Conservation (phyloP, 495 filamentous ascomycete species). For the Echria macrotheca region DNA sequence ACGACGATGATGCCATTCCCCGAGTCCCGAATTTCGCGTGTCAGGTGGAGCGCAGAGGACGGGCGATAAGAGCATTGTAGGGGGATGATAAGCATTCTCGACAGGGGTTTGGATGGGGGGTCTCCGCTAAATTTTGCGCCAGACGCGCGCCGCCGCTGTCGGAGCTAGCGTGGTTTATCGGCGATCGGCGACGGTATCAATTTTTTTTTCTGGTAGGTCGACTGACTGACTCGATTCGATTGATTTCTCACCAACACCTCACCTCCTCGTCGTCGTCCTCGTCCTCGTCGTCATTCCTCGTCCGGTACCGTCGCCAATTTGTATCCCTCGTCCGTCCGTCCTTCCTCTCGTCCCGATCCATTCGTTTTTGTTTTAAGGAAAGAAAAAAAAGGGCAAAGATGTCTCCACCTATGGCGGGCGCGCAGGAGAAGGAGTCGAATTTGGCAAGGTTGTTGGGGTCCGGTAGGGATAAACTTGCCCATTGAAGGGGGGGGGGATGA, state of each 20-base stretch:
- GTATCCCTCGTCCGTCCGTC: no score
- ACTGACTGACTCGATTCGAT: no score
- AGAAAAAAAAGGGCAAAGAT: conserved; percentile 28
- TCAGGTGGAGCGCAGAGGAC: no score
- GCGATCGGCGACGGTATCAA: background rate
- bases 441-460: conserved; percentile 83
- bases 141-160: background rate
- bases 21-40: no score
- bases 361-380: no score
- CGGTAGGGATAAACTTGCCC: conserved; percentile 49
- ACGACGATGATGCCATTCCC: background rate
- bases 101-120: background rate
- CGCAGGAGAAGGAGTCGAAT: conserved; percentile 83
- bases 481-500: background rate
- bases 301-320: background rate
- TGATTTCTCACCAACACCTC: background rate
- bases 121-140: background rate
- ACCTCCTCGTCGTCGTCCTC: background rate
- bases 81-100: background rate
- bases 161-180: background rate
- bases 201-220: background rate
- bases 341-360: background rate
- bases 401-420: conserved; percentile 42
- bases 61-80: background rate
- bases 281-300: background rate